These are phyloP conservation scores for Talaromyces rugulosus DNA, from an alignment of 2,329 filamentous ascomycete species.

Conservation along the genomic window DNA sequence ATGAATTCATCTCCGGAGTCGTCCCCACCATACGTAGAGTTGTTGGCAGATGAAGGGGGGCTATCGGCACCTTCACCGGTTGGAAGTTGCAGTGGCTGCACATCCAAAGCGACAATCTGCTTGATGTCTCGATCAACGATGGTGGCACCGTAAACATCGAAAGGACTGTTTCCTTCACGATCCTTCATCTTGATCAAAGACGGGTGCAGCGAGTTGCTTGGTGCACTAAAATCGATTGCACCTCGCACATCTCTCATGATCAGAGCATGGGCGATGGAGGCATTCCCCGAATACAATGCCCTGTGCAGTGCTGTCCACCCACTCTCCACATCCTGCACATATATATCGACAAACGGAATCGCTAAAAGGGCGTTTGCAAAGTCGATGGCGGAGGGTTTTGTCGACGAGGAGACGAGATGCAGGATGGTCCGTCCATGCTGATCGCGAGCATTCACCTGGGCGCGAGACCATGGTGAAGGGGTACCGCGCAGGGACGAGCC, in stretches of 20 bases:
- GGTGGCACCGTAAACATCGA: conserved; percentile 86
- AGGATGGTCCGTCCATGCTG: conserved; percentile 76
- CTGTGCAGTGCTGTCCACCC: conserved; percentile 95
- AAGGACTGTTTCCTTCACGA: conserved; percentile 87
- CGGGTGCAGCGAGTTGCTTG: conserved; percentile 54
- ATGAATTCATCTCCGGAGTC: conserved; percentile 35
- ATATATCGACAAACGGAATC: conserved; percentile 78
- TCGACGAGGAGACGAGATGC: conserved; percentile 77
- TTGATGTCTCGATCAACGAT: conserved; percentile 72
- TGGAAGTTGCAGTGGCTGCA: conserved; percentile 29
- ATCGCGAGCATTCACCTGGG: conserved; percentile 83
- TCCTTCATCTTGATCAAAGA: conserved; percentile 93
- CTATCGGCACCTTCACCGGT: conserved; percentile 42
- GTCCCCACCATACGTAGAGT: conserved; percentile 42
- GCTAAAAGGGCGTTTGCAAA: conserved; percentile 79
- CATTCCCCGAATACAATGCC: conserved; percentile 84
- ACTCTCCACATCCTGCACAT: conserved; percentile 82
- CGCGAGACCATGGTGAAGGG: conserved; percentile 45
- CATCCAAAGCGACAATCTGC: conserved; percentile 22
- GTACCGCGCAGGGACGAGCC: conserved; percentile 16
- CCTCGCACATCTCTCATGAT: conserved; percentile 72
- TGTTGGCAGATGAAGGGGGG: conserved; percentile 23
- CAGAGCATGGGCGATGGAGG: conserved; percentile 77
- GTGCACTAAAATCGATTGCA: conserved; percentile 56
- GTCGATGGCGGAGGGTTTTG: conserved; percentile 60